Conservation (phyloP, 1,284 basidiomycete species). For the Marasmius sp. region DNA sequence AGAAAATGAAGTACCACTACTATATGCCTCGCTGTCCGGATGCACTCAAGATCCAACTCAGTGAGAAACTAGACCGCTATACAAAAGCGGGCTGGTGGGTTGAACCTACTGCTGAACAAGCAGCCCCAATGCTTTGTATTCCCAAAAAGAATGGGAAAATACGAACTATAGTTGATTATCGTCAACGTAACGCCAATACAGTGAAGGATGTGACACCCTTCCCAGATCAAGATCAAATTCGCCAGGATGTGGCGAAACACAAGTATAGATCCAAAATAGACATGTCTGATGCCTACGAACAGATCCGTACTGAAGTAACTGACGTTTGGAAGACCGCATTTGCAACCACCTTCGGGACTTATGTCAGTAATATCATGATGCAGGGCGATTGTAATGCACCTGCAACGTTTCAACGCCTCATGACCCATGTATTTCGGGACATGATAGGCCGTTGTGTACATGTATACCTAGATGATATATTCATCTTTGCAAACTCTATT, state of each 20-base stretch:
- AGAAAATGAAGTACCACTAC: conserved; percentile 22
- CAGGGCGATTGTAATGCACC: conserved; percentile 10
- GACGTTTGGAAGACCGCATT: conserved; percentile 19
- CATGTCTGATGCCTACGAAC: conserved; percentile 15
- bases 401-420: conserved; percentile 23
- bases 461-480: background rate
- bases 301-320: background rate
- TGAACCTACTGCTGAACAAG: conserved; percentile 9
- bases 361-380: conserved; percentile 20
- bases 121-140: conserved; percentile 26
- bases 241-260: background rate
- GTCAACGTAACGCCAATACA: conserved; percentile 24
- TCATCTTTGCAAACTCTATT: background rate
- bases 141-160: conserved; percentile 23
- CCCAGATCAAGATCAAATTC: conserved; percentile 22
- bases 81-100: conserved; percentile 17
- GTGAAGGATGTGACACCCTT: conserved; percentile 28
- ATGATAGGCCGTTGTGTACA: conserved; percentile 17
- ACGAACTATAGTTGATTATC: background rate
- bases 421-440: conserved; percentile 25
- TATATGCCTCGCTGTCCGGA: conserved; percentile 22
- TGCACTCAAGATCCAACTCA: background rate
- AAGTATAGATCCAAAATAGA: conserved; percentile 5
- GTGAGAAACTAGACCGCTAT: conserved; percentile 24
- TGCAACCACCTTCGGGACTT: conserved; percentile 17